These are phyloP conservation scores for Tetraselmis striata DNA, from an alignment of 139 green algal genomes.

Conservation along the genomic window DNA sequence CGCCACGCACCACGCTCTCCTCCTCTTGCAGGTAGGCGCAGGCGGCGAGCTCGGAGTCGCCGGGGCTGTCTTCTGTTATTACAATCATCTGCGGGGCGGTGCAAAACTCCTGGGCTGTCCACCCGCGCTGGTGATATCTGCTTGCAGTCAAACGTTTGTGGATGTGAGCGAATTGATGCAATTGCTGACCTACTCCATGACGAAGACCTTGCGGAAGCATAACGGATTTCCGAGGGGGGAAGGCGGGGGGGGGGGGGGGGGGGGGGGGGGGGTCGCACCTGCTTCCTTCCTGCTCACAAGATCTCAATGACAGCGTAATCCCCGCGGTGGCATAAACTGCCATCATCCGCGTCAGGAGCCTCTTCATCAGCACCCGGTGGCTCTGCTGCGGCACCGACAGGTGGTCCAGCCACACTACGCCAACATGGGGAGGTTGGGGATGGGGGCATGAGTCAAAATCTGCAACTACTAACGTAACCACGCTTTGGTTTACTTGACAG, in stretches of 20 bases:
- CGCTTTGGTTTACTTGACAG: no score
- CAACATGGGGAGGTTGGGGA: no score
- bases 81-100: not conserved
- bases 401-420: not conserved
- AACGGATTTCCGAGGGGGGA: no score
- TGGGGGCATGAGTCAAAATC: no score
- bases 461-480: no score
- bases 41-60: no score
- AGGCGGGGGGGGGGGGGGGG: no score
- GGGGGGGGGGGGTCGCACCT: not conserved
- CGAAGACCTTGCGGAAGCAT: no score
- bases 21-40: not conserved
- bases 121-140: not conserved
- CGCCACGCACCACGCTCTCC: not conserved
- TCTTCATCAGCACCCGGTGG: not conserved
- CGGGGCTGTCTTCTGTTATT: no score
- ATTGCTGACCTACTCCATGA: no score
- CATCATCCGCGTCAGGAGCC: not conserved
- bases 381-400: not conserved
- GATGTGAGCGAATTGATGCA: no score
- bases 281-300: not conserved
- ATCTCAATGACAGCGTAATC: not conserved
- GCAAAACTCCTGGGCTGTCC: not conserved
- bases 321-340: not conserved
- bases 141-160: no score